Base-by-base conservation (phyloP, 768 basidiomycete genomes). In the Solioccasus polychromus region DNA sequence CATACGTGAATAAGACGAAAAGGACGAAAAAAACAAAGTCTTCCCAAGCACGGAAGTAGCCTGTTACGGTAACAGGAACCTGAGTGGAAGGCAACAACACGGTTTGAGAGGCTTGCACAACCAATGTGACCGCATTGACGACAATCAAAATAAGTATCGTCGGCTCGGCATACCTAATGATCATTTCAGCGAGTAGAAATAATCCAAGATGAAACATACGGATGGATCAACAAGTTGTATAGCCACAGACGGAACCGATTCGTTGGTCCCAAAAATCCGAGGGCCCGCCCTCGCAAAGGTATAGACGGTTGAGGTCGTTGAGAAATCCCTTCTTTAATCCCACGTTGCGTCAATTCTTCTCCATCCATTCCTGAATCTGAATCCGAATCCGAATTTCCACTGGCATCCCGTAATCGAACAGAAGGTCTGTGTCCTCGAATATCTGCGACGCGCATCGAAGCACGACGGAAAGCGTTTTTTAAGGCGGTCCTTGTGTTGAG, bases 41-140 rank as follows among this genome's bases (percentile, higher is more conserved):
- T 58, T 93, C 91, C 94, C 94, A 97, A 11, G 67, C 53, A 48
- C 85, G 80, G 68, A 97, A 96, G 70, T 88, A 97, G 8, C 92
- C 92, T 39, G 60, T 66, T 18, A 76, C 69, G 29, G 77, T 73
- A 8, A 75, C 64, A 9, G 71, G 61, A 2, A 62, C 56, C 68
- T 66, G 32, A 64, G 60, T n/a, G 68, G 69, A 29, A n/a, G 78
- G 67, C 4, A 85, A 68, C 17, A 79, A 77, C 25, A 83, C 62
- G 3, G 83, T 69, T 42, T 70, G 75, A 28, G 86, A 78, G 8
- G 90, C 79, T 68, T 97, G 93, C 19, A 88, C 75, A 5, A 88
- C 84, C 39, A 97, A 72, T 18, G 94, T 73, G 45, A 90, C 72
- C 17, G 90, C 88, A 59, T 96, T 87, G 51, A 85, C 50, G 45